Conservation (phyloP, 306 rosid species). For the Inga leiocalycina region DNA sequence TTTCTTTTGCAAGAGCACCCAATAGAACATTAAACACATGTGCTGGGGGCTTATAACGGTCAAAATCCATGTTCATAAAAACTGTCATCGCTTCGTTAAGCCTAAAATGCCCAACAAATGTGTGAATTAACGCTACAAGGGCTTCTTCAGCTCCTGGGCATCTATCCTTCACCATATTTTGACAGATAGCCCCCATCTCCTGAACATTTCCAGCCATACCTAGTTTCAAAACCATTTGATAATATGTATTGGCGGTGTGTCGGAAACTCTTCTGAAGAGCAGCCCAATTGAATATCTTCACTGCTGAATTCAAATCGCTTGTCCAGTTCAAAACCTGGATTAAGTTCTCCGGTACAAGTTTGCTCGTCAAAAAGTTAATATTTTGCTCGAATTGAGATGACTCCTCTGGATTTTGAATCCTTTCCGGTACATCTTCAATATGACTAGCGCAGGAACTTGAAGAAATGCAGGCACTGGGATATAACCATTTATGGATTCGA, state of each 20-base stretch:
- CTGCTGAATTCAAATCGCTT: constrained; percentile 60
- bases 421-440: constrained; percentile 50
- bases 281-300: constrained; percentile 81
- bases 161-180: constrained; percentile 59
- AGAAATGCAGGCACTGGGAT: constrained; percentile 44
- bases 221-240: constrained; percentile 59
- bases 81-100: constrained; percentile 62
- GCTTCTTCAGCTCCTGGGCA: constrained; percentile 65
- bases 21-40: constrained; percentile 65
- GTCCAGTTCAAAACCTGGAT: constrained; percentile 59
- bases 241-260: constrained; percentile 65
- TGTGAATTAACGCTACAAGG: constrained; percentile 49
- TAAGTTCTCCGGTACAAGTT: constrained; percentile 62
- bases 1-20: constrained; percentile 58
- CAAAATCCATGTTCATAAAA: constrained; percentile 57
- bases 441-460: constrained; percentile 46
- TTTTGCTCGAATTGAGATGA: constrained; percentile 54
- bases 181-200: constrained; percentile 66
- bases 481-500: constrained; percentile 60
- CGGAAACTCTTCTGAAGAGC: constrained; percentile 64
- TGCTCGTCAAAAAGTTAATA: constrained; percentile 50
- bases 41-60: constrained; percentile 55
- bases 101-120: constrained; percentile 55
- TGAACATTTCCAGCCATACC: constrained; percentile 71
- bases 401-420: constrained; percentile 37